Base-by-base conservation (phyloP, 31 red algal species). In the Asparagopsis taxiformis region DNA sequence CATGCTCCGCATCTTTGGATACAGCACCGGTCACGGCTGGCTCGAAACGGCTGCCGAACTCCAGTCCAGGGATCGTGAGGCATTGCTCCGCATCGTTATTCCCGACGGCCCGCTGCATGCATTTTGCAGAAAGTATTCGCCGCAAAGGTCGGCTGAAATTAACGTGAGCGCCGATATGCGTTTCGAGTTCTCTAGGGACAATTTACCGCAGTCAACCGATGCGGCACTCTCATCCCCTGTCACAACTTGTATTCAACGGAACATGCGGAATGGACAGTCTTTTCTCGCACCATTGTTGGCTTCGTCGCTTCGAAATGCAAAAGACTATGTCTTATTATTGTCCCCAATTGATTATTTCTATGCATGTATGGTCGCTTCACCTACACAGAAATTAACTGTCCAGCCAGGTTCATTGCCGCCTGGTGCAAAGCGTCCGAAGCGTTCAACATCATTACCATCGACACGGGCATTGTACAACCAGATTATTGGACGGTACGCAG, bases 1-100 rank as follows among this genome's bases (percentile, higher is more conserved):
- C 68, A 67, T 84, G 49, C 46, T 84, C 3, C 80, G 80, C 16
- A 65, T 84, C 48, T 84, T 84, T 28, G 80, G 80, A 17, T 84
- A 55, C 55, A 46, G 65, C 15, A 37, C 80, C n/a, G 80, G 80
- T 39, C 80, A 74, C 55, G 80, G 80, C 15, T 84, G 80, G 80
- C 63, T 87, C 4, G 82, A 87, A 55, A 87, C 82, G 19, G 36
- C 43, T 31, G 57, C 71, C 31, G 70, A 76, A 31, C 58, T 77
- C 5, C 82, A 61, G 2, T 46, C 29, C 25, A 50, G 44, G n/a
- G 82, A 76, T 70, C 70, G 82, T 48, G 71, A 77, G 7, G 71
- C 82, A 3, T 38, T 87, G n/a, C 29, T 87, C 22, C 21, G 58
- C 1, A 51, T 87, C 50, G 50, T 87, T n/a, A 46, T 68, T 51